Base-by-base conservation (phyloP, 1,284 basidiomycete species). In the Dichomitus squalens region DNA sequence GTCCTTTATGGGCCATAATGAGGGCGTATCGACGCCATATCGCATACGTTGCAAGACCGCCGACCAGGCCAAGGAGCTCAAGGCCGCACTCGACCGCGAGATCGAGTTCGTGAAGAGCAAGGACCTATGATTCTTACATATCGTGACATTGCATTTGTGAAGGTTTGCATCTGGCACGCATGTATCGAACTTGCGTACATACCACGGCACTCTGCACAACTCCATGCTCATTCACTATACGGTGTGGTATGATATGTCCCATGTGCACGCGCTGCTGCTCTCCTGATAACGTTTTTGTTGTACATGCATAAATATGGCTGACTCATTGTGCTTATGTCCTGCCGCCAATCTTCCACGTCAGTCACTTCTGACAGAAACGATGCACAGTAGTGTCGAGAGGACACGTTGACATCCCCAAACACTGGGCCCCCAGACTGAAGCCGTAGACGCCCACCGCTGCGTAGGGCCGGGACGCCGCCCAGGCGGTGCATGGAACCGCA, bases 1-100 rank as follows among this genome's bases (percentile, higher is more conserved):
- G 8, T 79, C 82, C 4, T 87, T 92, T 66, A 75, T 90, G 20
- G 89, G 89, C n/a, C 86, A 88, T 62, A 86, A 87, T 44, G 76
- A 80, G 31, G 84, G 82, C 31, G 72, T 72, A 23, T 76, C 85
- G 35, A 79, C 80, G 50, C 81, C 84, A 7, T 93, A 86, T 71
- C 81, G 76, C 59, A 69, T 93, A 39, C 80, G 86, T 21, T 75
- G 88, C 38, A 85, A 85, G 70, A 87, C 81, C 7, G 83, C 86
- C 57, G 81, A 82, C 5, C 77, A 82, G 46, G 90, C 89, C 0
- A 72, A 64, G 33, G 80, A 79, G 43, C 72, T 92, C 59, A 84
- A 85, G 63, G 77, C 76, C 16, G 83, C 81, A 9, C 68, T 93
- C 21, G 84, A 88, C 31, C 79, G 80, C 61, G 90, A 93, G 72